Evolutionary conservation across 192 early-diverging fungal genomes (phyloP).

Genomic region (Linnemannia zychae): DNA sequence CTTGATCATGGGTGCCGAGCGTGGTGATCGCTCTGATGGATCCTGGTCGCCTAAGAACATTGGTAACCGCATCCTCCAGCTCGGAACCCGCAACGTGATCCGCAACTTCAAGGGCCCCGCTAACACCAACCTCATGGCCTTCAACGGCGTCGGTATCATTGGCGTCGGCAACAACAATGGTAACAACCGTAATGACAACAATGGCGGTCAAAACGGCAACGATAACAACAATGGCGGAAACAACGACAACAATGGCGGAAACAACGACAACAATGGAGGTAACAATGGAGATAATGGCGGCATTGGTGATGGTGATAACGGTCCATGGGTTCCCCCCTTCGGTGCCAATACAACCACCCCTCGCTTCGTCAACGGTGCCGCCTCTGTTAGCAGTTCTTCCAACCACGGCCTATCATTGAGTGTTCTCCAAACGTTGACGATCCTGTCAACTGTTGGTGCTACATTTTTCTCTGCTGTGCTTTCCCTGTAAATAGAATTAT

Average conservation of each 20-base stretch:
- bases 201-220: neutral
- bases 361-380: conserved; percentile 16
- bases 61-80: conserved; percentile 35
- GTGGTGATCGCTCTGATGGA: conserved; percentile 35
- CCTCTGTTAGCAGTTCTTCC: conserved; percentile 27
- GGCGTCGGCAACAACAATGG: conserved; percentile 1
- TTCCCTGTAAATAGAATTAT: conserved; percentile 11
- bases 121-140: conserved; percentile 57
- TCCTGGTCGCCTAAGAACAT: conserved; percentile 45
- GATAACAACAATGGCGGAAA: neutral
- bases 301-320: neutral
- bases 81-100: conserved; percentile 54
- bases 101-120: conserved; percentile 37
- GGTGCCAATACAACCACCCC: neutral
- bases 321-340: neutral
- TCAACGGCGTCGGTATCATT: conserved; percentile 49
- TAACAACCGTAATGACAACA: neutral
- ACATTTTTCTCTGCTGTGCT: conserved; percentile 14
- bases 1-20: conserved; percentile 36
- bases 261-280: conserved; percentile 3
- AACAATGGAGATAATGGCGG: neutral
- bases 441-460: conserved; percentile 26
- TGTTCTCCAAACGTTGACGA: conserved; percentile 36
- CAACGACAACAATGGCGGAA: neutral
- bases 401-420: conserved; percentile 33